These are phyloP conservation scores for Podaxis pistillaris DNA, from an alignment of 768 basidiomycete species.

Conservation along the genomic window DNA sequence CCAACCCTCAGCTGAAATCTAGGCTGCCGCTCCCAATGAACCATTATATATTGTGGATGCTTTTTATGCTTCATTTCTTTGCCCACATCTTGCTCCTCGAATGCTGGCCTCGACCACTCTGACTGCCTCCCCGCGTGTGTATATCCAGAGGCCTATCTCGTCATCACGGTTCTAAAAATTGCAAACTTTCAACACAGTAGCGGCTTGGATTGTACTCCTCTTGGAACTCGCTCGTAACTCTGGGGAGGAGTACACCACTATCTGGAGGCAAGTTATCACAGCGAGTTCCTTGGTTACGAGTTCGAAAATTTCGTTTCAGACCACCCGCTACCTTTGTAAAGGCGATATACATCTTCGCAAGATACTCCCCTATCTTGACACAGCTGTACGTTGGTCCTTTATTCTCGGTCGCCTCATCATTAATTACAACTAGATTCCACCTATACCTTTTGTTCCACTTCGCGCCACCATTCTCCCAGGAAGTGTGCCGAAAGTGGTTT, in stretches of 20 bases:
- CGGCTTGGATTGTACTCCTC: background rate
- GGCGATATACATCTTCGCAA: background rate
- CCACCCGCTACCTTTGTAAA: background rate
- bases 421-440: background rate
- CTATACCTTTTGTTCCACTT: background rate
- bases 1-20: too few species aligned
- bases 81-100: too few species aligned
- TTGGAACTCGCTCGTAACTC: background rate
- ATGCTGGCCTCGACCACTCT: too few species aligned
- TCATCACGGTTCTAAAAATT: too few species aligned
- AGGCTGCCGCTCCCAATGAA: too few species aligned
- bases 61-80: too few species aligned
- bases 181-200: background rate
- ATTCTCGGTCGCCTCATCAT: too few species aligned
- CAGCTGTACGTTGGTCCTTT: background rate
- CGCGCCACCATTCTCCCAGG: background rate
- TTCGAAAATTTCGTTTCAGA: background rate
- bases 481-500: conserved; percentile 2
- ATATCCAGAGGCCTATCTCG: too few species aligned
- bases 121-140: too few species aligned
- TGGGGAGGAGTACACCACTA: background rate
- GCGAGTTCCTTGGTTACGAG: too few species aligned
- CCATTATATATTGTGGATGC: too few species aligned
- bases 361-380: background rate
- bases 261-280: background rate